phyloP scores from a whole-genome alignment of 345 rosid genomes.

The Ceriops decandra region DNA sequence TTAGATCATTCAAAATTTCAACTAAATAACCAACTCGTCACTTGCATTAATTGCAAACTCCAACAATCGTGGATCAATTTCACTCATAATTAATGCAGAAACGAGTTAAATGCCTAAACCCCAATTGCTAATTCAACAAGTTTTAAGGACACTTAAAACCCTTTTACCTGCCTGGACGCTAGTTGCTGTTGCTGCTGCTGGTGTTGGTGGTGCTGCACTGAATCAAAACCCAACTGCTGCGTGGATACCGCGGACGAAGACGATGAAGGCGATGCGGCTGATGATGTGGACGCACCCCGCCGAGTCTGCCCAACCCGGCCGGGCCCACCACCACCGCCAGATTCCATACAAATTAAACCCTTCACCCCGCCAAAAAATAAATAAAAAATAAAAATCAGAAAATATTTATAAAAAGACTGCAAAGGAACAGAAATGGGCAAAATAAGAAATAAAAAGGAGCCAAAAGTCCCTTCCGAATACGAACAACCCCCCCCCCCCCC shows the following conservation, averaged over 20 bases:
- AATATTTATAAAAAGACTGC: constrained; percentile 4
- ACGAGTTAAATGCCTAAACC: constrained; percentile 11
- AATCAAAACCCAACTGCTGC: constrained; percentile 56
- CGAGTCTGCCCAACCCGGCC: constrained; percentile 66
- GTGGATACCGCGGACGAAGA: constrained; percentile 89
- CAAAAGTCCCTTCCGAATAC: constrained; percentile 49
- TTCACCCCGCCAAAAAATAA: neutral
- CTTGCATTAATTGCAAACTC: constrained; percentile 29
- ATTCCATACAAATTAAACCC: constrained; percentile 62
- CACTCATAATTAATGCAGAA: neutral
- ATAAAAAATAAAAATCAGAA: constrained; percentile 10
- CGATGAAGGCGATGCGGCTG: constrained; percentile 94
- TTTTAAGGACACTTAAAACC: neutral
- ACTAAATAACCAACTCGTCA: constrained; percentile 12
- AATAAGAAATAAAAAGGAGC: constrained; percentile 14
- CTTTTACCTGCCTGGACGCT: constrained; percentile 67
- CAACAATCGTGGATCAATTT: constrained; percentile 6
- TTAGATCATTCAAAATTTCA: constrained; percentile 7
- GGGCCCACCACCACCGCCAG: constrained; percentile 78
- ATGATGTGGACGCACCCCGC: constrained; percentile 80
- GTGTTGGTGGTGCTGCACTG: constrained; percentile 62
- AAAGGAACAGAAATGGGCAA: neutral
- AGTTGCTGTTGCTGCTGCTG: constrained; percentile 44
- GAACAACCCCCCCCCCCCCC: constrained; percentile 23
- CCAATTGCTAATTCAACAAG: constrained; percentile 20